Base-by-base conservation (phyloP, 108 stramenopile species). In the Pseudonitzschia pungens region DNA sequence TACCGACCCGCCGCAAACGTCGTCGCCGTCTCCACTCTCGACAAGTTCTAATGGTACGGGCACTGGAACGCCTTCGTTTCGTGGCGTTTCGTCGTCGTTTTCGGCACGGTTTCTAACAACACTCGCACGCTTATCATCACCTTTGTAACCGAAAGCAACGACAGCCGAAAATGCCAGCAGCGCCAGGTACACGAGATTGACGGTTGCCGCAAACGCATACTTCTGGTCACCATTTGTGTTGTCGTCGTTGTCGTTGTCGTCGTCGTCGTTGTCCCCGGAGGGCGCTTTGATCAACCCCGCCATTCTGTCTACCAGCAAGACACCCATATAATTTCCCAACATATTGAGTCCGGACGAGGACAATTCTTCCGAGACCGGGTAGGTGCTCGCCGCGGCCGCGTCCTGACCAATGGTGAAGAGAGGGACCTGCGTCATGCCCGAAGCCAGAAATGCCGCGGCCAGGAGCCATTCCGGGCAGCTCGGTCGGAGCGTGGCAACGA, bases 331-430 rank as follows among this genome's bases (percentile, higher is more conserved):
- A 14, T 55, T 28, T 33, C 69, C 69, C 15, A 69, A 53, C 14
- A 69, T 9, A 31, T 69, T 53, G 22, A 69, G 53, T 20, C 69
- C 69, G 27, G 69, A 53, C 32, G 69, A 69, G 28, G 53, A 55
- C 29, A 69, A 33, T 50, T 69, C 69, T 69, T 69, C 69, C 11
- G 69, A 24, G 20, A 69, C 48, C 10, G 69, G 69, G 31, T 69
- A 69, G 26, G 69, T 55, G 18, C 56, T 53, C 3, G 69, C 53
- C 8, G 69, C 69, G 16, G 32, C 69, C 3, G 69, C 53, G 53
- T 69, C 69, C 1, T 33, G 20, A 56, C 69, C 55, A 69, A 69
- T 69, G n/a, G 69, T 24, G 0, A 55, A 14, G n/a, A 69, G 31
- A 27, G 69, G 69, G 32, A 54, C 4, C 40, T 69, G 69, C 16